Conservation (phyloP, 768 basidiomycete species). For the Sporobolomyces roseus region DNA sequence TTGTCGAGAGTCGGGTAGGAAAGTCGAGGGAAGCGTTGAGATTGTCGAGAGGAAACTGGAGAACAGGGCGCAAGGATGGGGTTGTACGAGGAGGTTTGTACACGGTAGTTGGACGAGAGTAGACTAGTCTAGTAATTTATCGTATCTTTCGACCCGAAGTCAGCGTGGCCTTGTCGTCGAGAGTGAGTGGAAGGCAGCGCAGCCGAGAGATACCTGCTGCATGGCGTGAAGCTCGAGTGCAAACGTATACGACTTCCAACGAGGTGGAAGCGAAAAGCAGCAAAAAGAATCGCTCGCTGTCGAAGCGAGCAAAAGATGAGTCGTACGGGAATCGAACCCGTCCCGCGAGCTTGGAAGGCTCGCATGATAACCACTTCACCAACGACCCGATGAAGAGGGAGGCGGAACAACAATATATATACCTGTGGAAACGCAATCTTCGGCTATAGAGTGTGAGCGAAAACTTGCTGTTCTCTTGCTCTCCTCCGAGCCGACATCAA, state of each 20-base stretch:
- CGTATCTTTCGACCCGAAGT: too few species aligned
- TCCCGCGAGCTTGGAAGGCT: constrained; percentile 28
- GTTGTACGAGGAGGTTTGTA: constrained; percentile 32
- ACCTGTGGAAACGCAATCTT: too few species aligned
- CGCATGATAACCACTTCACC: constrained; percentile 28
- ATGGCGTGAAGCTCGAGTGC: too few species aligned
- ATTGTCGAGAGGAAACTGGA: constrained; percentile 30
- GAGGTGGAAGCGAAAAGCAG: not conserved
- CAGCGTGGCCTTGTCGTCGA: too few species aligned
- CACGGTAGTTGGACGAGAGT: constrained; percentile 34
- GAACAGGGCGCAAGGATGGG: constrained; percentile 29
- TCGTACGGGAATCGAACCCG: constrained; percentile 28
- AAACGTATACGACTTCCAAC: too few species aligned
- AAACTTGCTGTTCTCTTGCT: too few species aligned
- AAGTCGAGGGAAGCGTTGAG: constrained; percentile 20
- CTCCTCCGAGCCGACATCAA: too few species aligned
- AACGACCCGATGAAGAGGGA: constrained; percentile 9
- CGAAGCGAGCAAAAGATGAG: constrained; percentile 22
- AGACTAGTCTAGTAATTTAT: not conserved
- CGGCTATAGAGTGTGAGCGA: too few species aligned
- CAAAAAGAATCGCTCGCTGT: too few species aligned
- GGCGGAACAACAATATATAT: not conserved
- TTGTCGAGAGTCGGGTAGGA: not conserved
- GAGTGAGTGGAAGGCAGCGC: too few species aligned
- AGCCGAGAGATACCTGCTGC: too few species aligned